A percentile compares a stretch with the other conserved stretches of the same genome.
These are phyloP conservation scores for Gardenia jasminoides DNA, from an alignment of 257 asterid genomes.

Conservation along the genomic window DNA sequence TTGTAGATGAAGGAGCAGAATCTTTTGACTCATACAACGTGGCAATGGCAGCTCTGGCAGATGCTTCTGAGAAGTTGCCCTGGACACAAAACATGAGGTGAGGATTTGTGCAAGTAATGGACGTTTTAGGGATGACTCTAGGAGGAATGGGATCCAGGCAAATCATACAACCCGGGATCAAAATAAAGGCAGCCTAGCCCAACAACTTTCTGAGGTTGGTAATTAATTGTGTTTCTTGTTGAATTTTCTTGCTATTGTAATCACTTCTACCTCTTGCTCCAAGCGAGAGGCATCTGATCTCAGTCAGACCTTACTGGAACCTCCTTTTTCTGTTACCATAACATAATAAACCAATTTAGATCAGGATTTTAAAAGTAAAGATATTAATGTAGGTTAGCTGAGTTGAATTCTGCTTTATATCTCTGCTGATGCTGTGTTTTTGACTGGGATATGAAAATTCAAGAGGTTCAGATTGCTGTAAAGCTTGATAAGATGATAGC, in stretches of 20 bases:
- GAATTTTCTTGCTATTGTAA: background rate
- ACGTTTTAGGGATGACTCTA: constrained; percentile 37
- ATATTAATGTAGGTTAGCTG: background rate
- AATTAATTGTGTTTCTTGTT: background rate
- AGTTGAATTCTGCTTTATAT: background rate
- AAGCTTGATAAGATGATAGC: background rate
- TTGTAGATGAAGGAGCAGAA: constrained; percentile 82
- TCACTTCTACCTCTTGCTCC: constrained; percentile 1
- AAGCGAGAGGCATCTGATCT: background rate
- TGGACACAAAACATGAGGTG: constrained; percentile 53
- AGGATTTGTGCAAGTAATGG: constrained; percentile 48
- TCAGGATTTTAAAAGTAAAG: background rate
- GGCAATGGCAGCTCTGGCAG: constrained; percentile 73
- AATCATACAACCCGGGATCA: constrained; percentile 32
- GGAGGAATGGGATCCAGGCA: constrained; percentile 28
- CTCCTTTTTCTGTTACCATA: background rate
- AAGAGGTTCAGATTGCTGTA: background rate
- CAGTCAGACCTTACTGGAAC: background rate
- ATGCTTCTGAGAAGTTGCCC: constrained; percentile 66
- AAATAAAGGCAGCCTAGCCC: constrained; percentile 47
- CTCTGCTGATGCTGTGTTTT: background rate
- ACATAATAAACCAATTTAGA: no score
- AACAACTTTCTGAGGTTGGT: constrained; percentile 74
- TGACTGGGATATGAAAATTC: background rate
- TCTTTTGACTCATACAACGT: constrained; percentile 55